Percentiles rank a stretch among this genome's conserved stretches.
phyloP scores from a whole-genome alignment of 2,329 filamentous ascomycete species.

The Cyanodermella asteris region DNA sequence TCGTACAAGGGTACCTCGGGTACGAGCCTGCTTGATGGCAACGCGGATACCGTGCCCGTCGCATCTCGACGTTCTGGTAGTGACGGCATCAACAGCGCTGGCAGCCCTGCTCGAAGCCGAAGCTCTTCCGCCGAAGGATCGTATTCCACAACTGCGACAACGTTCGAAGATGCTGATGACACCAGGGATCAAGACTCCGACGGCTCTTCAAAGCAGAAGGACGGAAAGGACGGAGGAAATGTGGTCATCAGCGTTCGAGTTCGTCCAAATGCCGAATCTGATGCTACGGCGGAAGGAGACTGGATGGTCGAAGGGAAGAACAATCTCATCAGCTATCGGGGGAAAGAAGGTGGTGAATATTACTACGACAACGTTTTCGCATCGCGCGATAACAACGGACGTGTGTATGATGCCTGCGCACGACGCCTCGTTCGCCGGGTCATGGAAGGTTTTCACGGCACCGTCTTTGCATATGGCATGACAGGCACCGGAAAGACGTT shows the following conservation, averaged over 20 bases:
- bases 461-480: conserved; percentile 97
- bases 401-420: conserved; percentile 82
- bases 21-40: conserved; percentile 59
- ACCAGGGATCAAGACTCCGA: too few relatives aligned
- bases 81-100: conserved; percentile 53
- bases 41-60: conserved; percentile 42
- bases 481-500: conserved; percentile 98
- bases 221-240: conserved; percentile 77
- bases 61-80: conserved; percentile 42
- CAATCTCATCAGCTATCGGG: conserved; percentile 61
- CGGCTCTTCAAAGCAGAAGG: conserved; percentile 27
- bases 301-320: conserved; percentile 81
- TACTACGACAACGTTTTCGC: conserved; percentile 95
- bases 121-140: conserved; percentile 85
- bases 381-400: conserved; percentile 78
- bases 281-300: conserved; percentile 48
- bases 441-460: conserved; percentile 98
- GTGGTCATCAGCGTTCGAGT: conserved; percentile 90
- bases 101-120: conserved; percentile 69
- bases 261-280: conserved; percentile 52
- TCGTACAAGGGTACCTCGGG: conserved; percentile 13
- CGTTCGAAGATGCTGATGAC: conserved; percentile 60
- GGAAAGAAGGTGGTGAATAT: conserved; percentile 82
- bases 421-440: conserved; percentile 87
- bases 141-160: conserved; percentile 74